phyloP scores from a whole-genome alignment of 257 asterid genomes.

The Lycium barbarum region DNA sequence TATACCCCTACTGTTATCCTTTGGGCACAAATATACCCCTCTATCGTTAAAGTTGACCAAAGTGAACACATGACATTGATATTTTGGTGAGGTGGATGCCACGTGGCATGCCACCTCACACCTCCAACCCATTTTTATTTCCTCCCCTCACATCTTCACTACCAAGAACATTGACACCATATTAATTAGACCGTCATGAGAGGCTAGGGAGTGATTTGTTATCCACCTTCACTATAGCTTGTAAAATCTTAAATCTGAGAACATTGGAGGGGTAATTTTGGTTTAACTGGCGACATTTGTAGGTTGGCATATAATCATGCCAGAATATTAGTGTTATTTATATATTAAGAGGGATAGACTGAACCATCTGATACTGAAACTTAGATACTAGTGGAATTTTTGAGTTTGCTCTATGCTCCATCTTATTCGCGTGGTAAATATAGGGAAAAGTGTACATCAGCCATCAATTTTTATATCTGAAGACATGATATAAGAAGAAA shows the following conservation, averaged over 20 bases:
- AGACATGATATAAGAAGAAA: conserved; percentile 16
- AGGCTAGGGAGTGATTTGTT: not conserved
- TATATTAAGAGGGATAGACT: not conserved
- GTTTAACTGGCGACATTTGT: no score
- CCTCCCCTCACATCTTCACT: no score
- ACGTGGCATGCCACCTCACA: no score
- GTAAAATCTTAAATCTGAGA: no score
- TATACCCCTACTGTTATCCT: no score
- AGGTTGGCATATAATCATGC: no score
- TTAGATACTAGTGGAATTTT: not conserved
- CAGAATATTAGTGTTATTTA: not conserved
- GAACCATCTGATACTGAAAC: not conserved
- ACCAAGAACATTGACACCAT: not conserved
- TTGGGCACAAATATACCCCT: no score
- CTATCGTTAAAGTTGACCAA: no score
- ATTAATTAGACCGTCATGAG: not conserved
- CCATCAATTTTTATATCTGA: conserved; percentile 2
- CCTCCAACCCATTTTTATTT: no score
- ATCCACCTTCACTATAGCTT: not conserved
- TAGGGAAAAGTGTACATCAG: not conserved
- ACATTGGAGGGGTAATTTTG: no score
- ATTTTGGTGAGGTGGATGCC: no score
- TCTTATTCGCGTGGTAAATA: not conserved
- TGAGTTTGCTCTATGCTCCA: not conserved
- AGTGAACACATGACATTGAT: no score